Evolutionary conservation across 106 monocot species (phyloP), one percentile per base, ranked within the genome.

Genomic region (Dioscorea alata): DNA sequence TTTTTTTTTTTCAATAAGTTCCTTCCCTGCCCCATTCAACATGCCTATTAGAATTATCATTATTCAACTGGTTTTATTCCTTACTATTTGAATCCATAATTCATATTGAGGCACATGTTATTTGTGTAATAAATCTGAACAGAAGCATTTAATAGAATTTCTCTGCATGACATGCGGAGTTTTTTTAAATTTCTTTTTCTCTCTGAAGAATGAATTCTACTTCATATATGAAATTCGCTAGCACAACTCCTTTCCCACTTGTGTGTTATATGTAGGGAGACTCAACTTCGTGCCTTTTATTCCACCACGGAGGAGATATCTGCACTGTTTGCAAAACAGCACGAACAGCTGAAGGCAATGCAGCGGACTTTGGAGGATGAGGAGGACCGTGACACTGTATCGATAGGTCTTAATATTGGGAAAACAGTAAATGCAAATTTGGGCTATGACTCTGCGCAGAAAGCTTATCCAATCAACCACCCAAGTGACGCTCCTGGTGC

Each of bases 321-420:
- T 67, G 51, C 84, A 19, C 67, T 99, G 33, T 99, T 99, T 72
- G 51, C 79, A 33, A 99, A 90, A 76, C 97, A 99, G 67, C 97
- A 99, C 68, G 92, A 92, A 61, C 97, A 99, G 61, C 81, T 99
- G 57, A 99, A 92, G 77, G 89, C 92, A 49, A 99, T 99, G 97
- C 97, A 99, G 63, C 90, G 79, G 67, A 87, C 97, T 42, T 64
- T 99, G 71, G 92, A 89, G 68, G 97, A 92, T 73, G 97, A 90
- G 48, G 97, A 99, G 24, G 81, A 94, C 54, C 79, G 85, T 69
- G 88, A 91, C 13, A 79, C 82, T 63, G 69, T 77, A 35, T 73
- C 76, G 7, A 49, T 85, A 24, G 80, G 61, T 48, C 54, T 77
- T 25, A 79, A 85, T 75, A 18, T 79, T 42, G 42, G 42, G 0